Conservation (phyloP, 1,284 basidiomycete genomes). For the Taiwanofungus camphoratus region DNA sequence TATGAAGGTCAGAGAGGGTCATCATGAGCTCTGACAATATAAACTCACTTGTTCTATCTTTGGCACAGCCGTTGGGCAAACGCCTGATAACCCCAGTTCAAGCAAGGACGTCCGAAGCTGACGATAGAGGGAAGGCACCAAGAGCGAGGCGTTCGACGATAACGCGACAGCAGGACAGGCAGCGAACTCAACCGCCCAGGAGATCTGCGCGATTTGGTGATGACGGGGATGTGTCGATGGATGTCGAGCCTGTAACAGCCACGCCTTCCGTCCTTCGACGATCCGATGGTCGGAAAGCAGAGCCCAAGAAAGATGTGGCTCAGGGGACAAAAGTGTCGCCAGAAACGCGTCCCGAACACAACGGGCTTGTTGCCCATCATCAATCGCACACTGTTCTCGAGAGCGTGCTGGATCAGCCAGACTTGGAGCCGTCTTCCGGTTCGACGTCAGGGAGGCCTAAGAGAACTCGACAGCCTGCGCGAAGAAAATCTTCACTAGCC, state of each 20-base stretch:
- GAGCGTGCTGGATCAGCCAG: background rate
- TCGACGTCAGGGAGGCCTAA: conserved; percentile 10
- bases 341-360: background rate
- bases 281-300: conserved; percentile 12
- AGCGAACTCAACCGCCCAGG: too few relatives aligned
- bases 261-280: conserved; percentile 15
- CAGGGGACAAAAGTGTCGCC: background rate
- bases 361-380: background rate
- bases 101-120: too few relatives aligned
- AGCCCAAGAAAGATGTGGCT: background rate
- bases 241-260: conserved; percentile 10
- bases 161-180: too few relatives aligned
- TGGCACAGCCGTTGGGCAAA: too few relatives aligned
- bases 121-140: too few relatives aligned
- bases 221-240: conserved; percentile 13
- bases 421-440: conserved; percentile 3
- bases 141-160: too few relatives aligned
- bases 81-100: too few relatives aligned
- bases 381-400: background rate
- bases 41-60: too few relatives aligned
- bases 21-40: too few relatives aligned
- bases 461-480: conserved; percentile 14
- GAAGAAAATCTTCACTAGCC: conserved; percentile 4
- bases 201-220: too few relatives aligned
- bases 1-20: too few relatives aligned